Base-by-base conservation (phyloP, 441 rosid species). In the Viola pubescens region DNA sequence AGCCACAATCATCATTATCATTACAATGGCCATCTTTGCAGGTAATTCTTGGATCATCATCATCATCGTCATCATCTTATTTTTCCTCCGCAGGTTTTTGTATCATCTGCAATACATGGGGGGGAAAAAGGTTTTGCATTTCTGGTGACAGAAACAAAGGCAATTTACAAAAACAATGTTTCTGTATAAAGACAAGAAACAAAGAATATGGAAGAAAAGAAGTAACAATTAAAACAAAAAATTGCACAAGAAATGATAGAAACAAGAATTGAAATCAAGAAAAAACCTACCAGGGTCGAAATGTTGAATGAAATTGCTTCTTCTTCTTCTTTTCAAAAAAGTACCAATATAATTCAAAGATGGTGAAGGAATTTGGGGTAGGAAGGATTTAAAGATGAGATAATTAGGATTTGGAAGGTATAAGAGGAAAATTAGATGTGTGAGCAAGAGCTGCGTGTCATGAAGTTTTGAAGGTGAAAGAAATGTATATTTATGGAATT, bases 91-190 rank as follows among this genome's bases (percentile, higher is more conserved):
- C 1, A 26, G 34, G 34, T 56, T 5, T 45, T 46, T 56, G 39
- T 50, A 49, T 60, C 58, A 46, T 55, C 57, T 70, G 59, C 59
- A 46, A 61, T 53, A 46, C 4, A 41, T 68, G 59, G n/a, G n/a
- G n/a, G n/a, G n/a, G n/a, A 40, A 48, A 55, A 42, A 19, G 10
- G 39, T 37, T 14, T 9, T 43, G 46, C 46, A 43, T 43, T 6
- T 43, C 46, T 43, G 46, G 46, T 43, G 46, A 43, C 46, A 43
- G 7, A 34, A 48, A 12, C 19, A 52, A 7, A 10, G 10, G 9
- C 40, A 43, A 56, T 14, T 2, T 3, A 19, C 46, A 45, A 40
- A 57, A 14, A n/a, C 5, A 12, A 14, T 44, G 39, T 49, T 10
- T 49, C 9, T 49, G 19, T 13, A 8, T 49, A 49, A 7, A 49